Evolutionary conservation across 2,329 filamentous ascomycete species (phyloP), one percentile per base, ranked within the genome.

Genomic region (Trichoderma citrinoviride): DNA sequence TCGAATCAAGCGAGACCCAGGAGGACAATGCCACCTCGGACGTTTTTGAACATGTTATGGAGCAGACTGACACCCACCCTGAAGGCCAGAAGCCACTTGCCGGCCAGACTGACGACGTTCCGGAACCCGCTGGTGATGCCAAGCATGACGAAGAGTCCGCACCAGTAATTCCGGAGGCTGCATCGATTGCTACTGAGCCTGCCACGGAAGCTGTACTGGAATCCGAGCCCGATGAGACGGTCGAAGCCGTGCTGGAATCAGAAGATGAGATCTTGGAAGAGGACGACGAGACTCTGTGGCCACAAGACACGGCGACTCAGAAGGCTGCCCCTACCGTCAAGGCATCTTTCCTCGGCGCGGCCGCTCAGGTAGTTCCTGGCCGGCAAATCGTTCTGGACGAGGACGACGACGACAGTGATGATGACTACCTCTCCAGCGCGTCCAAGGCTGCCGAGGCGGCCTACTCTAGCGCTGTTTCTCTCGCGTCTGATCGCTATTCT

Each of bases 401-500:
- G 10, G 80, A 83, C 19, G 79, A 83, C 47, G 72, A 76, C 3
- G 74, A 77, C 50, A 74, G 75, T 21, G 78, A 79, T 41, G 71
- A 75, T 1, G 76, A 80, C 41, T 52, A 67, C 3, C 64, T 74
- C 19, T 75, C 76, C 2, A 78, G 73, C 65, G 77, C 79, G 58
- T 78, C 77, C 3, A 75, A 77, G 25, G 79, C 81, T 17, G 82
- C 83, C 5, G 80, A 82, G 66, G 82, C 82, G 7, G 85, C 83
- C 7, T 93, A 92, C 74, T 84, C 83, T 8, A 83, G 83, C 25
- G 90, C 90, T 21, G 76, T 90, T 10, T 85, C 84, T 49, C 80
- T 83, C 46, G 91, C 90, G 4, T 85, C 86, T n/a, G 81, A 86
- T 46, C 87, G 89, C 61, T 91, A 91, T 70, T 83, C 83, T 0